These are phyloP conservation scores for Ganoderma leucocontextum DNA, from an alignment of 1,284 basidiomycete species.

Conservation along the genomic window DNA sequence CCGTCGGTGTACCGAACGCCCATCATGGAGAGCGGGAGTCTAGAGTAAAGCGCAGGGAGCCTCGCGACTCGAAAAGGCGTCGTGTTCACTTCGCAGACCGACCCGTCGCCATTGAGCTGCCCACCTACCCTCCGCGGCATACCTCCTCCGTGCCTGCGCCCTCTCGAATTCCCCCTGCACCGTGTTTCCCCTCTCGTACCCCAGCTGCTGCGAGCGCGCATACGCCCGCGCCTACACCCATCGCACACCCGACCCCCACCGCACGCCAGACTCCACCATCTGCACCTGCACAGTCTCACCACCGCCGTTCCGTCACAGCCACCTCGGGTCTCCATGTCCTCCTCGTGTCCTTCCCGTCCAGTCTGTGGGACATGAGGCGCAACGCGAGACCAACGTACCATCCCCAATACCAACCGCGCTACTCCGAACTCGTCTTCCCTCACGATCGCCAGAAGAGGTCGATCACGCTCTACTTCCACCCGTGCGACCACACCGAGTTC, in stretches of 20 bases:
- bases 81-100: constrained; percentile 12
- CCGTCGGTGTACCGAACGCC: not conserved
- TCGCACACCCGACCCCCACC: too few relatives aligned
- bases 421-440: constrained; percentile 11
- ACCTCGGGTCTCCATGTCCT: not conserved
- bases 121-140: not conserved
- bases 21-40: not conserved
- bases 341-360: constrained; percentile 7
- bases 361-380: constrained; percentile 10
- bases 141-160: not conserved
- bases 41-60: not conserved
- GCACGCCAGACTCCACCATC: not conserved
- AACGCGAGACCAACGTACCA: constrained; percentile 8
- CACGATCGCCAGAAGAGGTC: not conserved
- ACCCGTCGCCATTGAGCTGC: not conserved
- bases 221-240: too few relatives aligned
- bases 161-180: not conserved
- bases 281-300: not conserved
- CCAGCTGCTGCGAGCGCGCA: not conserved
- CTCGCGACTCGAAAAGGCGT: not conserved
- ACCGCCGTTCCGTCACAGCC: not conserved
- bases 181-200: not conserved
- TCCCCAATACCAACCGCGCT: constrained; percentile 9
- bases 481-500: constrained; percentile 15
- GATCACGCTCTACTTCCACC: constrained; percentile 10